Base-by-base conservation (phyloP, 768 basidiomycete genomes). In the Gloeopeniophorella convolvens region DNA sequence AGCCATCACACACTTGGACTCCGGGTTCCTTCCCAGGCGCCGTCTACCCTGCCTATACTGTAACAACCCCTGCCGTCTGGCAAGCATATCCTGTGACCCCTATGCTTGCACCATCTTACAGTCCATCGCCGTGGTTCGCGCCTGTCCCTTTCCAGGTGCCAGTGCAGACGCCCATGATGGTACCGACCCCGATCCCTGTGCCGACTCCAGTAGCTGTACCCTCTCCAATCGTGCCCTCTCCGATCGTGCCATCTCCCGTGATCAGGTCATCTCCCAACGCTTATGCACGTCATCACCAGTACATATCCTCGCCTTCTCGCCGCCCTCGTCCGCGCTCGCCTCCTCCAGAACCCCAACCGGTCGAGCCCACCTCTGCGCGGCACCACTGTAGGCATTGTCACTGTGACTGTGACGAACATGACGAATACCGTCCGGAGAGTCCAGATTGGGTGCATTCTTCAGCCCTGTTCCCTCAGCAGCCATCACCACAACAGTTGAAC, bases 11-110 rank as follows among this genome's bases (percentile, higher is more conserved):
- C 3, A 2, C 27, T 5, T 51, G 50, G 50, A 51, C 50, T 3
- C 31, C 1, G 23, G 26, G 23, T 3, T 51, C 43, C 10, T 51
- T 20, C 18, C 50, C 49, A 23, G 33, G 49, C 35, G 24, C 30
- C 21, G 0, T 11, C 24, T 23, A 24, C 21, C 21, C 3, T 12
- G 13, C 8, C 36, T n/a, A n/a, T n/a, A n/a, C n/a, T n/a, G 5
- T 34, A 33, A 16, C 13, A 32, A 3, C 21, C 44, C 26, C 33
- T 26, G 10, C 44, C 3, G 44, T 18, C 11, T 24, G 33, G 39
- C 44, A 45, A 16, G n/a, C 44, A 20, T 33, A 34, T 7, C 48
- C 48, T 12, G n/a, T 35, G n/a, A n/a, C n/a, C n/a, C n/a, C n/a
- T 9, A 33, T 41, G 31, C 2, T 33, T 18, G 4, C 27, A 16